Evolutionary conservation across 2,329 filamentous ascomycete species (phyloP), one percentile per base, ranked within the genome.

Genomic region (Aspergillus persii): DNA sequence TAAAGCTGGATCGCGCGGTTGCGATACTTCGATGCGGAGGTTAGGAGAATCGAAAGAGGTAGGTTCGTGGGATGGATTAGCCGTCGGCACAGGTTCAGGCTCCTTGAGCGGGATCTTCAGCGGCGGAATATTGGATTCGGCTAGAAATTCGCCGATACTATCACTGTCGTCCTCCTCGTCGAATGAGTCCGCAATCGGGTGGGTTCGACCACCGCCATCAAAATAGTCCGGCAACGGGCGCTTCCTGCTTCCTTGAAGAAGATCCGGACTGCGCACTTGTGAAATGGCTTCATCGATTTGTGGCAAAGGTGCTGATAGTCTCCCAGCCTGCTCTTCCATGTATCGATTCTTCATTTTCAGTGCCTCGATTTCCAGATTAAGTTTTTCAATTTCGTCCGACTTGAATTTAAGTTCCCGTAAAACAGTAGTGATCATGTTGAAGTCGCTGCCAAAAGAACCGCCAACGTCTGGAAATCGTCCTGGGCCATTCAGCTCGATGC

Each of bases 351-450:
- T 75, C 44, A 75, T 36, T 44, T 75, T 76, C 57, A 77, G 54
- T 0, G 73, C 69, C 58, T 76, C 73, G 18, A 72, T 75, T 62
- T 77, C 73, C 57, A 76, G 54, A 56, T 71, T 76, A 50, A 76
- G 50, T 51, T 68, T 73, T 56, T 77, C 75, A 23, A 76, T 75
- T 47, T 76, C 74, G 11, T 76, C 74, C 1, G 74, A 70, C 57
- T 76, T 77, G 9, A 61, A 66, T 58, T 71, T 74, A n/a, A 76
- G 66, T 57, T 77, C 74, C 58, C 69, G 76, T 47, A 77, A 54
- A 1, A 76, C 72, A 1, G 73, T 76, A 8, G 69, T 68, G 26
- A 77, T 67, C 74, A 77, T 76, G 27, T 76, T 69, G 54, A 76
- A 74, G 7, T 68, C 66, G 23, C 65, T 65, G 12, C 63, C 66